Base-by-base conservation (phyloP, 306 rosid genomes). In the Castanospermum australe region DNA sequence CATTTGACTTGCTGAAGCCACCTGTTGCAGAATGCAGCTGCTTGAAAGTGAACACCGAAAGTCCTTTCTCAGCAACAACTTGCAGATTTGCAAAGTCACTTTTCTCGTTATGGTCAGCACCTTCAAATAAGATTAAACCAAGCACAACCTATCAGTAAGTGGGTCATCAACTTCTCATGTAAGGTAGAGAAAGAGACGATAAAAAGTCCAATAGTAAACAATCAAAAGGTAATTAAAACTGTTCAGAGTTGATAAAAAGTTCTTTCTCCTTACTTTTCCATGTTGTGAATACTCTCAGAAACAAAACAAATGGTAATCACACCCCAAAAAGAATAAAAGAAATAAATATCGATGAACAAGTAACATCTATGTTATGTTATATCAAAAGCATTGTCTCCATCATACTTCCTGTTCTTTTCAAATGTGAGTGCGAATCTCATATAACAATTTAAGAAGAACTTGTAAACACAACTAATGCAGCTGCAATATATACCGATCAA, bases 21-120 rank as follows among this genome's bases (percentile, higher is more conserved):
- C 94, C 86, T 2, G 98, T 89, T 7, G 99, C 96, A 51, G 97
- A 95, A 87, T 92, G 91, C 41, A 95, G 88, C 83, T 92, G 99
- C 93, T 92, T 92, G 88, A 88, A 95, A 62, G 97, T 86, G 89
- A 92, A 95, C 28, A 92, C 87, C 80, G 80, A 89, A 75, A 86
- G 90, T 56, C 99, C 98, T 67, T 91, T 87, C 73, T 85, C 91
- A 28, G 86, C 72, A 81, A 81, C 81, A 73, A 87, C 89, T 89
- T 95, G 88, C 48, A 87, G 65, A 71, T 87, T 87, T 75, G 87
- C 83, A 63, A 82, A 77, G 61, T 84, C 92, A 63, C 75, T 86
- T 83, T 87, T 87, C 44, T 79, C 86, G 2, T 71, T 79, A 13
- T 39, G 41, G 59, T 81, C 88, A 52, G 22, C 77, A 20, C 85